Conservation (phyloP, 352 stramenopile species). For the Sclerospora graminicola region DNA sequence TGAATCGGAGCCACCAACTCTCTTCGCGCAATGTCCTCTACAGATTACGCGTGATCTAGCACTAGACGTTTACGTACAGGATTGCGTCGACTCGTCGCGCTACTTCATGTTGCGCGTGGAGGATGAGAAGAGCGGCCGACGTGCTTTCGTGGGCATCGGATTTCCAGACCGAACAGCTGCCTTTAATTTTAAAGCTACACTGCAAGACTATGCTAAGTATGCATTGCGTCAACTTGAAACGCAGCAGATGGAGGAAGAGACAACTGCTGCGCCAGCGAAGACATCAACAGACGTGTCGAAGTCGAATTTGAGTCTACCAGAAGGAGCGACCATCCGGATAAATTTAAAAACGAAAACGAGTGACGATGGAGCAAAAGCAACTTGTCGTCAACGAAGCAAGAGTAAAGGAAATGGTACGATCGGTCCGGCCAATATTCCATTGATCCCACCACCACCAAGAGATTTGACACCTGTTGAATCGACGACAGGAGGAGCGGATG, state of each 20-base stretch:
- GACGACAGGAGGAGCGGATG: conserved; percentile 19
- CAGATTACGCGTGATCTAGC: conserved; percentile 48
- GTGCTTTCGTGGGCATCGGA: conserved; percentile 70
- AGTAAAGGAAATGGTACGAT: conserved; percentile 20
- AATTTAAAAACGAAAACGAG: conserved; percentile 44
- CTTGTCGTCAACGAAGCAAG: conserved; percentile 11
- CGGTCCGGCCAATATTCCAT: conserved; percentile 31
- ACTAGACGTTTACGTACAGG: conserved; percentile 72
- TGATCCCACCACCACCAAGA: conserved; percentile 48
- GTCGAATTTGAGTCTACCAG: conserved; percentile 48
- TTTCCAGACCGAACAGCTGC: conserved; percentile 65
- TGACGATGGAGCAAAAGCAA: conserved; percentile 17
- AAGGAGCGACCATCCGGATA: conserved; percentile 71
- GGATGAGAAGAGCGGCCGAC: conserved; percentile 57
- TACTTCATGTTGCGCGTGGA: conserved; percentile 85
- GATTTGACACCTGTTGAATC: conserved; percentile 16
- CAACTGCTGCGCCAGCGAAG: not conserved
- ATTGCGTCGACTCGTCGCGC: conserved; percentile 80
- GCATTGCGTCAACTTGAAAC: conserved; percentile 45
- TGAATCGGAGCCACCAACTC: conserved; percentile 1
- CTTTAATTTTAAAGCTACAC: conserved; percentile 81
- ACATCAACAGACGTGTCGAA: conserved; percentile 13
- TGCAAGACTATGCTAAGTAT: conserved; percentile 83
- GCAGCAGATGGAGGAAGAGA: conserved; percentile 13
- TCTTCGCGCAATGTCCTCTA: conserved; percentile 77